phyloP scores from a whole-genome alignment of 129 eudicot genomes.

The Flaveria trinervia region DNA sequence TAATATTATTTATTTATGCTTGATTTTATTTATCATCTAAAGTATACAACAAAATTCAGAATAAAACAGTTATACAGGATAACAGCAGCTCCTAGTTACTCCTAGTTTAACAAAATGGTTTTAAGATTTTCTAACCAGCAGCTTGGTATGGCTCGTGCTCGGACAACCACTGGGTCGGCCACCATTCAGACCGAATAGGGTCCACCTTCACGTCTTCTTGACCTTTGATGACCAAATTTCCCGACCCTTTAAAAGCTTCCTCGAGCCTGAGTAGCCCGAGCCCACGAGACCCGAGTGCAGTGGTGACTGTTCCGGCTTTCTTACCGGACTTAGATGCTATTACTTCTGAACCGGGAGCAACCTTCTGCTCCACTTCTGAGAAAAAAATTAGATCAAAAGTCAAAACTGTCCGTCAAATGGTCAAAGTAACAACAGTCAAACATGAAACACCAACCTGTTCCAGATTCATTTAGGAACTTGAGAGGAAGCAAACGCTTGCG shows the following conservation, averaged over 20 bases:
- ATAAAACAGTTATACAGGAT: slow-evolving; percentile 21
- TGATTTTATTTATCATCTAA: slow-evolving; percentile 30
- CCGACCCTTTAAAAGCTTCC: slow-evolving; percentile 65
- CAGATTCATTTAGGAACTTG: slow-evolving; percentile 55
- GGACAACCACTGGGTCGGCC: slow-evolving; percentile 79
- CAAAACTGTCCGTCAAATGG: not conserved
- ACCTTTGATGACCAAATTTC: slow-evolving; percentile 60
- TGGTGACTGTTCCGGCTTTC: slow-evolving; percentile 72
- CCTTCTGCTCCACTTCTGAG: slow-evolving; percentile 64
- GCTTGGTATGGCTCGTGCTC: slow-evolving; percentile 49
- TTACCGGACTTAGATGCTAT: slow-evolving; percentile 47
- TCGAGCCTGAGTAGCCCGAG: slow-evolving; percentile 72
- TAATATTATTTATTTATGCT: slow-evolving; percentile 3
- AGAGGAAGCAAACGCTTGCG: slow-evolving; percentile 82
- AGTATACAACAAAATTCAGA: slow-evolving; percentile 16
- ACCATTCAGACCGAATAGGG: slow-evolving; percentile 73
- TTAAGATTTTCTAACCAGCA: slow-evolving; percentile 37
- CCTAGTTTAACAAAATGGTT: slow-evolving; percentile 5
- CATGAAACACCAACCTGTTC: slow-evolving; percentile 53
- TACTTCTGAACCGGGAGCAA: slow-evolving; percentile 70
- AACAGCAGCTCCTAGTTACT: slow-evolving; percentile 1
- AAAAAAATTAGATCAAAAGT: not conserved
- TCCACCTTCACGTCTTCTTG: slow-evolving; percentile 72
- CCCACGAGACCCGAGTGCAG: slow-evolving; percentile 84
- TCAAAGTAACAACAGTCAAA: not conserved